Evolutionary conservation across 2,329 filamentous ascomycete species (phyloP).

Genomic region (Fusarium piperis): DNA sequence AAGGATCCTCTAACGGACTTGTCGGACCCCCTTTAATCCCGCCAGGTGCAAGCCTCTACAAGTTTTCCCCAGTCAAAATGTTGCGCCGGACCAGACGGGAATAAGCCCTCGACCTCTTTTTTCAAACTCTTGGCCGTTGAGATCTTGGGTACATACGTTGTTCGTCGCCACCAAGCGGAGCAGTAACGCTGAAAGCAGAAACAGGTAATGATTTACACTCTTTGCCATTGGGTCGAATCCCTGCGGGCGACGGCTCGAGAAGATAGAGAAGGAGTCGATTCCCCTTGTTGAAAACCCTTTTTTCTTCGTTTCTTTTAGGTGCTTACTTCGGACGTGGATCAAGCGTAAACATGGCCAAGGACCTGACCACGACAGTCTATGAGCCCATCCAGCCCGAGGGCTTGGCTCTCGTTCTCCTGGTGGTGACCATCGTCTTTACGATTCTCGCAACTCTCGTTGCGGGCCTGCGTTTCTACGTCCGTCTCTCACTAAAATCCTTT

Average conservation of each 20-base stretch:
- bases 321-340: not conserved
- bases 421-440: slow-evolving; percentile 21
- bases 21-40: not conserved
- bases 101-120: not conserved
- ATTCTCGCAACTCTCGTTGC: slow-evolving; percentile 15
- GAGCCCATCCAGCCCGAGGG: slow-evolving; percentile 29
- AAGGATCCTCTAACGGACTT: not conserved
- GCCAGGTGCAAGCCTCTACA: not conserved
- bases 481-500: not conserved
- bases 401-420: slow-evolving; percentile 16
- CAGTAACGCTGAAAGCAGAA: not conserved
- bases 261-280: not conserved
- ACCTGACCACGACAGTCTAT: slow-evolving; percentile 22
- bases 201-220: not conserved
- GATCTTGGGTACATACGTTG: not conserved
- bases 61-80: not conserved
- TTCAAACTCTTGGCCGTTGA: not conserved
- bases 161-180: not conserved
- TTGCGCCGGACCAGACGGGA: not conserved
- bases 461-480: not conserved
- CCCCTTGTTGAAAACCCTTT: not conserved
- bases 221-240: not conserved
- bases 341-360: slow-evolving; percentile 21
- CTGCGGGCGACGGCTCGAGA: not conserved
- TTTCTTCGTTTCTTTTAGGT: not conserved